These are phyloP conservation scores for Telopea speciosissima DNA, from an alignment of 177 flowering plant genomes.

Conservation along the genomic window DNA sequence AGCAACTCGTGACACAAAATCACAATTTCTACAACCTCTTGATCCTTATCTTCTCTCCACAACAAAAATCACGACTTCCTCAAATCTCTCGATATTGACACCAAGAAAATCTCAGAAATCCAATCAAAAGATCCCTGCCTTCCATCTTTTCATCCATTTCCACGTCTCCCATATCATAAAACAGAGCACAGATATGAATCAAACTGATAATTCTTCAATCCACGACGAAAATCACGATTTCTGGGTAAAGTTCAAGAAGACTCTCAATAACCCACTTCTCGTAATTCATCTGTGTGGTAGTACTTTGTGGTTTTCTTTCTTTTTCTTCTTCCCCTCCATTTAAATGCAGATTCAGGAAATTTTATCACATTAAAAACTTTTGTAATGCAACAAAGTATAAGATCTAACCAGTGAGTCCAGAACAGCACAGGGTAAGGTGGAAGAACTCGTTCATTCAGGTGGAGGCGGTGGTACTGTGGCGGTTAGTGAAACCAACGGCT, in stretches of 20 bases:
- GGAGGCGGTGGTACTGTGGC: no score
- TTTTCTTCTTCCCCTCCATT: no score
- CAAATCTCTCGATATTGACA: neutral
- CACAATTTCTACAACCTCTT: neutral
- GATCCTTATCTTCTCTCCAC: neutral
- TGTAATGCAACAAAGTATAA: no score
- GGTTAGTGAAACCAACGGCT: no score
- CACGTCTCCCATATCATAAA: neutral
- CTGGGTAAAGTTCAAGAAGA: slow-evolving; percentile 19
- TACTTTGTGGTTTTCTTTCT: neutral
- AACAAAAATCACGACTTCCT: neutral
- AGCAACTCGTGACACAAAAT: neutral
- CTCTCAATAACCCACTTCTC: neutral
- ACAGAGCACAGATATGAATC: neutral
- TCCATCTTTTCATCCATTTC: neutral
- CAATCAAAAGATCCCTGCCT: neutral
- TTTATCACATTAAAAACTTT: no score
- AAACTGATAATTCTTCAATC: no score
- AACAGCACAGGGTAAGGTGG: no score
- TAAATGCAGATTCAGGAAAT: no score
- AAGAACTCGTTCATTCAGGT: no score
- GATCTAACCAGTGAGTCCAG: no score
- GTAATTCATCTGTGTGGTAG: neutral
- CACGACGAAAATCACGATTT: no score
- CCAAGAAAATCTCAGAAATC: neutral